These are phyloP conservation scores for Fraxinus angustifolia DNA, from an alignment of 305 asterid genomes.

Conservation along the genomic window DNA sequence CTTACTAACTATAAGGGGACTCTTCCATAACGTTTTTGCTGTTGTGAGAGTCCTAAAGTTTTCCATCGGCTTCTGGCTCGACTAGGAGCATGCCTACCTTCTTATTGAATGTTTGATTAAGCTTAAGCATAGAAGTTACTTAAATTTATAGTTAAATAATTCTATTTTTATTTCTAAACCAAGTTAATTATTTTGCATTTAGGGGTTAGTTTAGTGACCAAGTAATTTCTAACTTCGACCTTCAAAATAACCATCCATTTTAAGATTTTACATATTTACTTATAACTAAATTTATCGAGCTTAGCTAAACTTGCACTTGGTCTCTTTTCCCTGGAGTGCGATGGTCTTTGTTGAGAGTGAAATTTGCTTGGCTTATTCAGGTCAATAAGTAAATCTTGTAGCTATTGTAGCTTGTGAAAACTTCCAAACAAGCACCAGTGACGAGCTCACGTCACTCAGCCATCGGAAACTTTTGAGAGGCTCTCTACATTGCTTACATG, in stretches of 20 bases:
- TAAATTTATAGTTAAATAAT: too few relatives aligned
- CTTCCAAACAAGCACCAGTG: too few relatives aligned
- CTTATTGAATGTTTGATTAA: background rate
- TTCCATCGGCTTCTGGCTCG: background rate
- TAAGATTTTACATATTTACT: background rate
- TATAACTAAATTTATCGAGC: too few relatives aligned
- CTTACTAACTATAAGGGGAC: background rate
- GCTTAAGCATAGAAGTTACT: background rate
- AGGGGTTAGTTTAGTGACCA: background rate
- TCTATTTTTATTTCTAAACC: background rate
- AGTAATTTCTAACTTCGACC: background rate
- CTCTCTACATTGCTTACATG: background rate
- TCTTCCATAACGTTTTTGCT: background rate
- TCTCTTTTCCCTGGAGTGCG: background rate
- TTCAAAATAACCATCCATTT: too few relatives aligned
- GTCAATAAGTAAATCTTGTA: background rate
- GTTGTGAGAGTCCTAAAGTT: background rate
- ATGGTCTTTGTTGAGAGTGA: background rate
- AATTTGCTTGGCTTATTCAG: background rate
- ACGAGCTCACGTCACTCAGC: background rate
- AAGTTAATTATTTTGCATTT: background rate
- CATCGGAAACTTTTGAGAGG: background rate
- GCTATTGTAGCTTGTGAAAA: background rate
- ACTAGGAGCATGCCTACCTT: background rate
- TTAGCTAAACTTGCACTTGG: background rate